Evolutionary conservation across 768 basidiomycete genomes (phyloP).

Genomic region (Suillus variegatus): DNA sequence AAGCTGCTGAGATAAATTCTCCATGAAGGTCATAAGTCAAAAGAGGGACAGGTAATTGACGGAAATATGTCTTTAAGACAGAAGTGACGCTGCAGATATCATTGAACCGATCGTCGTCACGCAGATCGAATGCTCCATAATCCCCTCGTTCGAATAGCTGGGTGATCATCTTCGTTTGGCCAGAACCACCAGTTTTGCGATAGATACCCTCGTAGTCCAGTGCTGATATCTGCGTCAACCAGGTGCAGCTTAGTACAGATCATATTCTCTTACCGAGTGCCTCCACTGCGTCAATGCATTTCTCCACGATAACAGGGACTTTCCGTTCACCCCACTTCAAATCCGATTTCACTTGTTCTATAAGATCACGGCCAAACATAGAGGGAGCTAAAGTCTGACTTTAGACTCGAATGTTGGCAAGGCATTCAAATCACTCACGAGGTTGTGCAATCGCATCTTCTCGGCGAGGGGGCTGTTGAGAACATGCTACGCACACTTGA

Average conservation of each 20-base stretch:
- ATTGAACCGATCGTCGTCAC: slow-evolving; percentile 88
- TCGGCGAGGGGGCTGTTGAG: slow-evolving; percentile 45
- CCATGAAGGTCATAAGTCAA: slow-evolving; percentile 92
- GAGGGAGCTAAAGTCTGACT: slow-evolving; percentile 59
- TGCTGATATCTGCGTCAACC: slow-evolving; percentile 44
- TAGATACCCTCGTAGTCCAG: slow-evolving; percentile 98
- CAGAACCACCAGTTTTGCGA: slow-evolving; percentile 93
- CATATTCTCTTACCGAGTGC: slow-evolving; percentile 58
- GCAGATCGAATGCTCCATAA: slow-evolving; percentile 85
- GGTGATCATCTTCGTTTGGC: slow-evolving; percentile 90
- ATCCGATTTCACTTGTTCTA: slow-evolving; percentile 80
- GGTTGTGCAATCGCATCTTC: slow-evolving; percentile 32
- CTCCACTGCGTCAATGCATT: slow-evolving; percentile 96
- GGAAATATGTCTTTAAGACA: slow-evolving; percentile 95
- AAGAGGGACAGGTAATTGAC: slow-evolving; percentile 87
- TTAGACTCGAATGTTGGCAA: slow-evolving; percentile 15
- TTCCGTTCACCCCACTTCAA: slow-evolving; percentile 55
- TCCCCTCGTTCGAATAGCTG: slow-evolving; percentile 94
- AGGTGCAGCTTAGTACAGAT: background rate
- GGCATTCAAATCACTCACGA: slow-evolving; percentile 14
- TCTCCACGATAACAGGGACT: slow-evolving; percentile 89
- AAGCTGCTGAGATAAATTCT: slow-evolving; percentile 78
- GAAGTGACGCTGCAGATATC: slow-evolving; percentile 97
- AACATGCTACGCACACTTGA: slow-evolving; percentile 66
- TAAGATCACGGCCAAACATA: slow-evolving; percentile 90